These are phyloP conservation scores for Cytospora piceicola DNA, from an alignment of 2,329 filamentous ascomycete genomes.

Conservation along the genomic window DNA sequence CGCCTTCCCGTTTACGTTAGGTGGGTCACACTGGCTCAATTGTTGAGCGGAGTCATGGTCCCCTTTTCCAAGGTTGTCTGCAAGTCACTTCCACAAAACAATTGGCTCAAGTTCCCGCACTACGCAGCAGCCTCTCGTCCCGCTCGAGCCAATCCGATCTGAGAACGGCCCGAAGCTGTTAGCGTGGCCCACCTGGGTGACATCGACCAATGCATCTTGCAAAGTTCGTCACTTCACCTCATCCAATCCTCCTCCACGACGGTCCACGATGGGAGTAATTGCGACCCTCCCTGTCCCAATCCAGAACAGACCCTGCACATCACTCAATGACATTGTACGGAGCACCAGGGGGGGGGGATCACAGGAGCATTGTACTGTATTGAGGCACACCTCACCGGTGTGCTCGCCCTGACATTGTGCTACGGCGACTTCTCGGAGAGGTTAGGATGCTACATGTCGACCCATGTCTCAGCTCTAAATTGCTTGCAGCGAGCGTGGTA, in stretches of 20 bases:
- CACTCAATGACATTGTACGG: slow-evolving; percentile 12
- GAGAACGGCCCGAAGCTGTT: slow-evolving; percentile 26
- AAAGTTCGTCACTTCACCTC: slow-evolving; percentile 26
- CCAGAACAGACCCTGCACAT: slow-evolving; percentile 20
- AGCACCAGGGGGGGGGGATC: not conserved
- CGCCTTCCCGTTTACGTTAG: slow-evolving; percentile 1
- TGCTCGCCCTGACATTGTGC: slow-evolving; percentile 18
- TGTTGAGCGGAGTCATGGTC: slow-evolving; percentile 3
- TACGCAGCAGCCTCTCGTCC: slow-evolving; percentile 23
- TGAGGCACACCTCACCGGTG: slow-evolving; percentile 23
- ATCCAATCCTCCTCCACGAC: slow-evolving; percentile 24
- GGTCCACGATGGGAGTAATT: slow-evolving; percentile 8
- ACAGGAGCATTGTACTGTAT: not conserved
- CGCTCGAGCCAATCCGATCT: slow-evolving; percentile 28
- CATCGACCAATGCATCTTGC: slow-evolving; percentile 24
- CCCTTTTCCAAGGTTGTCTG: slow-evolving; percentile 25
- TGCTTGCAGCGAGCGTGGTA: slow-evolving; percentile 25
- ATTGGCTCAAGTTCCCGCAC: slow-evolving; percentile 25
- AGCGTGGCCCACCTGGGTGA: slow-evolving; percentile 22
- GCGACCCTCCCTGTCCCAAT: slow-evolving; percentile 19
- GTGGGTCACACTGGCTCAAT: not conserved
- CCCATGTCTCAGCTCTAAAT: slow-evolving; percentile 26
- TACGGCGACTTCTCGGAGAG: not conserved
- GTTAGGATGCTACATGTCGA: slow-evolving; percentile 11
- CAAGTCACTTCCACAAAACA: slow-evolving; percentile 14